Conservation (phyloP, 2,329 filamentous ascomycete species). For the Alternaria sp. region DNA sequence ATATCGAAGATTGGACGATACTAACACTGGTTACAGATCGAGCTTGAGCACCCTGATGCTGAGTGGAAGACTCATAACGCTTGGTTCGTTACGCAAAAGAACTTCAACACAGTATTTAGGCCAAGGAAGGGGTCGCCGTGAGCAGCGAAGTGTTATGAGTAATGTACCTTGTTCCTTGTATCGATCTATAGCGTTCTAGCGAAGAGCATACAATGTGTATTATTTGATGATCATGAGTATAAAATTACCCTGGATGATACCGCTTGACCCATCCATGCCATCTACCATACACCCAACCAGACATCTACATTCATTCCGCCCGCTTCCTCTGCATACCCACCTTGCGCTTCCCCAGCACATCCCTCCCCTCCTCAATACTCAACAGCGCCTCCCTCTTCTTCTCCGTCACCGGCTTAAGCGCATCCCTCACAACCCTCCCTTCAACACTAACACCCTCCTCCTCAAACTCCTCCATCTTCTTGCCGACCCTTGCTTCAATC, state of each 20-base stretch:
- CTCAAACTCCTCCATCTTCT: constrained; percentile 79
- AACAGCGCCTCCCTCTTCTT: constrained; percentile 92
- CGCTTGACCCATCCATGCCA: not conserved
- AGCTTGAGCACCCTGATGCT: constrained; percentile 47
- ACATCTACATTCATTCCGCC: constrained; percentile 5
- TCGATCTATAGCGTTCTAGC: constrained; percentile 7
- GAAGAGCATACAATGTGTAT: not conserved
- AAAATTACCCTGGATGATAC: not conserved
- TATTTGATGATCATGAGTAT: not conserved
- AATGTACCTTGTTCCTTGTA: not conserved
- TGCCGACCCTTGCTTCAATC: constrained; percentile 83
- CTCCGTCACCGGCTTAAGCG: constrained; percentile 88
- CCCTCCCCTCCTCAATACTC: constrained; percentile 89
- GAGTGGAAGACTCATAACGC: constrained; percentile 60
- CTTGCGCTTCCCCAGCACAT: constrained; percentile 83
- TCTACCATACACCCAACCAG: not conserved
- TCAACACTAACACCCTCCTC: constrained; percentile 97
- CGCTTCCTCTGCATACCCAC: constrained; percentile 47
- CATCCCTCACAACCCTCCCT: constrained; percentile 81
- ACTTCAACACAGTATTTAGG: constrained; percentile 54
- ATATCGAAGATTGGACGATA: not conserved
- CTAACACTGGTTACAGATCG: constrained; percentile 26
- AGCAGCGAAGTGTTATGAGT: not conserved
- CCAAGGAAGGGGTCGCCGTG: constrained; percentile 21
- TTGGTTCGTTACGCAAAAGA: constrained; percentile 59